A percentile compares a stretch with the other conserved stretches of the same genome.
phyloP scores from a whole-genome alignment of 2,329 filamentous ascomycete genomes.

The Botryotinia globosa region DNA sequence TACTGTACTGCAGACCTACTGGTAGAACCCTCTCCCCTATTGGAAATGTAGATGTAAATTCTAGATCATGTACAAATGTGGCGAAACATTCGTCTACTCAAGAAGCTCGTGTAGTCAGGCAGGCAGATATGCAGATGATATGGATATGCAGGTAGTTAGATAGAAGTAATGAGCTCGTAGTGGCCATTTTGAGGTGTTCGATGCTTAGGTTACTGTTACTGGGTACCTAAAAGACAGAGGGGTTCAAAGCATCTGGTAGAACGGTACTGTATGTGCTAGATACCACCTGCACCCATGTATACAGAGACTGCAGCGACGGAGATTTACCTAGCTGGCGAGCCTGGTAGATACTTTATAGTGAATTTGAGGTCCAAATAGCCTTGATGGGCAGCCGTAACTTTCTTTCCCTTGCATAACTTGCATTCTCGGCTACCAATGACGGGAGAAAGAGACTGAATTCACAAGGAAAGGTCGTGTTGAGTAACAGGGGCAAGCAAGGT shows the following conservation, averaged over 20 bases:
- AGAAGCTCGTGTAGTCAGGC: too few species aligned
- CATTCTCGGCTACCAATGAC: not conserved
- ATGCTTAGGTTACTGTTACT: not conserved
- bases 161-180: not conserved
- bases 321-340: not conserved
- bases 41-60: not conserved
- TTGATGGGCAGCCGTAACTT: not conserved
- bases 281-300: not conserved
- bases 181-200: not conserved
- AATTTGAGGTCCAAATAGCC: not conserved
- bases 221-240: not conserved
- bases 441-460: not conserved
- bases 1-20: not conserved
- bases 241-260: not conserved
- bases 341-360: not conserved
- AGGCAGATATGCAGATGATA: not conserved
- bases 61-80: too few species aligned
- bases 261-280: not conserved
- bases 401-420: not conserved
- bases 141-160: not conserved
- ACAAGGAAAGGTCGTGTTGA: not conserved
- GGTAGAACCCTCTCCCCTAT: not conserved
- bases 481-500: not conserved
- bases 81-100: not conserved
- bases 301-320: too few species aligned